These are phyloP conservation scores for Neurospora sp. DNA, from an alignment of 495 filamentous ascomycete genomes.

Conservation along the genomic window DNA sequence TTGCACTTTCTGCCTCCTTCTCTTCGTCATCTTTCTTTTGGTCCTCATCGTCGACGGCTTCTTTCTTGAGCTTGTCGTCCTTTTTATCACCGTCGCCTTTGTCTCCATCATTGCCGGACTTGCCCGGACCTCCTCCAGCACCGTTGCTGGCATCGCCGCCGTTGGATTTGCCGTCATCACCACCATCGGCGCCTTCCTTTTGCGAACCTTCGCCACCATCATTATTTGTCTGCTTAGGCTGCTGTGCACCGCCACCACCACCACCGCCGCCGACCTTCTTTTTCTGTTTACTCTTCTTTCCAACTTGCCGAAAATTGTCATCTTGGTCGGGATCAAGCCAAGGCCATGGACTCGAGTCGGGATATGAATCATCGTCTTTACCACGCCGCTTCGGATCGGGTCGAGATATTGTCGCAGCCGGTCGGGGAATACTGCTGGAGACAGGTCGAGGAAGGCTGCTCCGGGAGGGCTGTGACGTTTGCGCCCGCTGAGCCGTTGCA, in stretches of 20 bases:
- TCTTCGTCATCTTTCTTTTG: slow-evolving; percentile 10
- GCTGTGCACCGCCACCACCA: slow-evolving; percentile 10
- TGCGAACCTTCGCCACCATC: slow-evolving; percentile 34
- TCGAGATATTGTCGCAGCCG: background rate
- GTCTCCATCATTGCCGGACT: slow-evolving; percentile 19
- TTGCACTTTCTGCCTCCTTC: slow-evolving; percentile 15
- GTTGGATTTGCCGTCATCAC: slow-evolving; percentile 13
- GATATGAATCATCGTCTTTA: slow-evolving; percentile 12
- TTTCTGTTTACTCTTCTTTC: slow-evolving; percentile 28
- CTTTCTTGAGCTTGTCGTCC: slow-evolving; percentile 23
- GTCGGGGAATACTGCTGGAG: background rate
- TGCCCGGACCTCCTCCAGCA: slow-evolving; percentile 5
- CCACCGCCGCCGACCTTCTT: slow-evolving; percentile 5
- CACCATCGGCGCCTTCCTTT: slow-evolving; percentile 27
- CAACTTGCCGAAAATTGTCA: slow-evolving; percentile 35
- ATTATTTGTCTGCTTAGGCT: slow-evolving; percentile 4
- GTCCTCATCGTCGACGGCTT: slow-evolving; percentile 23
- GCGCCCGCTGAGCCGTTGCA: slow-evolving; percentile 13
- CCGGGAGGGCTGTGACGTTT: background rate
- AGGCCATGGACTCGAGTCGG: slow-evolving; percentile 20
- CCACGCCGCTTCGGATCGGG: slow-evolving; percentile 1
- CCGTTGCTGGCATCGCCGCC: slow-evolving; percentile 13
- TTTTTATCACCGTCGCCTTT: slow-evolving; percentile 18
- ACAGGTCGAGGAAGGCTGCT: background rate
- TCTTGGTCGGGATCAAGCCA: slow-evolving; percentile 35